Evolutionary conservation across 1,284 basidiomycete genomes (phyloP).

Genomic region (Uromyces viciae-fabae): DNA sequence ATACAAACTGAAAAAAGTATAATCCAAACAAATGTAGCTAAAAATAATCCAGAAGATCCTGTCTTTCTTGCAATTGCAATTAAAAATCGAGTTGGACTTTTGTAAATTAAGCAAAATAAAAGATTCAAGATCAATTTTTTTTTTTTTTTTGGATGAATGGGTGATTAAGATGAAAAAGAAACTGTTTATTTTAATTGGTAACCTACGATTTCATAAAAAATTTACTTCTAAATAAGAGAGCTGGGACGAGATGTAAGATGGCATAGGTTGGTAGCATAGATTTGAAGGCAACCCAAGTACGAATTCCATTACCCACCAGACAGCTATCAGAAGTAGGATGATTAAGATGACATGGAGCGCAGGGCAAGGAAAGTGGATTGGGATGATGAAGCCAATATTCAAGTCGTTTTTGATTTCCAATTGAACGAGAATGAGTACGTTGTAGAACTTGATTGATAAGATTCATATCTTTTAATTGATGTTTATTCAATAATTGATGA

Average conservation of each 20-base stretch:
- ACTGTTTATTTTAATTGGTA: background rate
- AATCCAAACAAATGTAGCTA: conserved; percentile 31
- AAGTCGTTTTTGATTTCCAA: conserved; percentile 10
- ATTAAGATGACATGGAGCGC: conserved; percentile 43
- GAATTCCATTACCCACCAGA: conserved; percentile 24
- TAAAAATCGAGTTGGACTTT: conserved; percentile 23
- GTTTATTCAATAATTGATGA: conserved; percentile 11
- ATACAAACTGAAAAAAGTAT: conserved; percentile 43
- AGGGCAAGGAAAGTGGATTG: conserved; percentile 3
- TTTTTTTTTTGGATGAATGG: background rate
- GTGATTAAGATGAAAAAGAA: background rate
- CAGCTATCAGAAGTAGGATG: conserved; percentile 32
- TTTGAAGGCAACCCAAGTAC: conserved; percentile 40
- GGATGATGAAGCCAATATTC: conserved; percentile 31
- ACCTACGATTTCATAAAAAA: conserved; percentile 43
- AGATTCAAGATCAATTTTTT: background rate
- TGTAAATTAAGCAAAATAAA: background rate
- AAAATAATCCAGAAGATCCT: conserved; percentile 21
- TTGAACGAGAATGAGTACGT: conserved; percentile 1
- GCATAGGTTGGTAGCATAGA: conserved; percentile 42
- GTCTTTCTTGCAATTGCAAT: conserved; percentile 39
- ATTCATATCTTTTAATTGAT: conserved; percentile 3
- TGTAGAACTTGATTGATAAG: conserved; percentile 14
- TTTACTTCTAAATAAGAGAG: conserved; percentile 44
- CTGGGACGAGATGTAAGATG: conserved; percentile 39